Base-by-base conservation (phyloP, 1,284 basidiomycete genomes). In the Sanghuangporus sanghuang region DNA sequence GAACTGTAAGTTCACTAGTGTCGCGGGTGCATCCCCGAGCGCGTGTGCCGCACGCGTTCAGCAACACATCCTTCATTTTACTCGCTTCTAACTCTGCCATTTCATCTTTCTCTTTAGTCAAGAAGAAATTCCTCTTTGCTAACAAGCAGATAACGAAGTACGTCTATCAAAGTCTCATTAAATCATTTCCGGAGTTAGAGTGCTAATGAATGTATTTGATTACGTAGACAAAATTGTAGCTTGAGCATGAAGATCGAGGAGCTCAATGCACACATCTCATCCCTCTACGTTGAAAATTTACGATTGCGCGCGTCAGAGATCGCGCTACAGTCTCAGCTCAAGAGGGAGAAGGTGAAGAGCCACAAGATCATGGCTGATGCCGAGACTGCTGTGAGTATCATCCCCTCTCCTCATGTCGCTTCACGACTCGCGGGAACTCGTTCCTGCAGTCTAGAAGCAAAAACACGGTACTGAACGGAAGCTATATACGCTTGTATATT, bases 91-190 rank as follows among this genome's bases (percentile, higher is more conserved):
- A 62, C 63, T 66, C 39, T 14, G 6, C 44, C 38, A 49, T 46
- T 44, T 46, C 46, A 21, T 57, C 66, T 69, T 65, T 68, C 73
- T 72, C 61, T 66, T 61, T 73, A 93, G 90, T 92, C 80, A 93
- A 92, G 85, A 92, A 90, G 85, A 92, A 91, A 77, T 93, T 92
- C 70, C 81, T 93, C 27, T 85, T 92, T 62, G 90, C 90, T 64
- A 93, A 93, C 78, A 93, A 92, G 75, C 90, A 92, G 75, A 93
- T 93, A 71, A 92, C 91, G 35, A 93, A 92, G 89, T 91, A 68
- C 32, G 80, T 72, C n/a, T 53, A 53, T 35, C 53, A n/a, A 27
- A 35, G 44, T 12, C 46, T 50, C 40, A 48, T 64, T n/a, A n/a
- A n/a, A 12, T 35, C 61, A 7, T 59, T 48, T 27, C 32, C 44